These are phyloP conservation scores for Blumeria graminis DNA, from an alignment of 2,329 filamentous ascomycete species.

Conservation along the genomic window DNA sequence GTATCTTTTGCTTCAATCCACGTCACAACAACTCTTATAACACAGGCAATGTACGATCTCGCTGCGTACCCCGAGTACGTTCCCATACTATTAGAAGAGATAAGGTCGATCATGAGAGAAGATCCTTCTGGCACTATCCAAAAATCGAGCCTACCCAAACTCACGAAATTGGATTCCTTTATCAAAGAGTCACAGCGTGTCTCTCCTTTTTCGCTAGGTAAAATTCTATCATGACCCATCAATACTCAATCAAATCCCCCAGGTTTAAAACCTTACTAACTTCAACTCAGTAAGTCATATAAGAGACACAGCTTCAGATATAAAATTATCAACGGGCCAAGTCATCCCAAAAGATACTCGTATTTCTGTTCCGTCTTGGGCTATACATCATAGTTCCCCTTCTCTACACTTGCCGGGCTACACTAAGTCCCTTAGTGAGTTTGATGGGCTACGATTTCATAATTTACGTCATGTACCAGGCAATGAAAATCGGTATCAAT, in stretches of 20 bases:
- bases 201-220: not conserved
- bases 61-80: constrained; percentile 23
- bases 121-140: not conserved
- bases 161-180: not conserved
- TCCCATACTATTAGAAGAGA: not conserved
- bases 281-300: not conserved
- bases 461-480: constrained; percentile 7
- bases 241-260: not conserved
- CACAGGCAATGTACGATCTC: constrained; percentile 27
- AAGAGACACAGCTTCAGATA: not conserved
- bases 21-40: constrained; percentile 22
- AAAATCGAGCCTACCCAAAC: not conserved
- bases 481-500: constrained; percentile 14
- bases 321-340: not conserved
- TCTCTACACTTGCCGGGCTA: not conserved
- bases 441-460: constrained; percentile 6
- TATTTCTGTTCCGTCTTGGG: not conserved
- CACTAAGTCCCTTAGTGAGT: not conserved
- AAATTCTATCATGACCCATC: not conserved
- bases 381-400: not conserved
- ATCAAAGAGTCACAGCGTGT: constrained; percentile 1
- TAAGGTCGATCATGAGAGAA: not conserved
- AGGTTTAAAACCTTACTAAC: not conserved
- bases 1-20: constrained; percentile 26
- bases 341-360: not conserved